Percentiles rank a stretch among this genome's conserved stretches.
phyloP scores from a whole-genome alignment of 2,329 filamentous ascomycete genomes.

The Xylariaceae sp. region DNA sequence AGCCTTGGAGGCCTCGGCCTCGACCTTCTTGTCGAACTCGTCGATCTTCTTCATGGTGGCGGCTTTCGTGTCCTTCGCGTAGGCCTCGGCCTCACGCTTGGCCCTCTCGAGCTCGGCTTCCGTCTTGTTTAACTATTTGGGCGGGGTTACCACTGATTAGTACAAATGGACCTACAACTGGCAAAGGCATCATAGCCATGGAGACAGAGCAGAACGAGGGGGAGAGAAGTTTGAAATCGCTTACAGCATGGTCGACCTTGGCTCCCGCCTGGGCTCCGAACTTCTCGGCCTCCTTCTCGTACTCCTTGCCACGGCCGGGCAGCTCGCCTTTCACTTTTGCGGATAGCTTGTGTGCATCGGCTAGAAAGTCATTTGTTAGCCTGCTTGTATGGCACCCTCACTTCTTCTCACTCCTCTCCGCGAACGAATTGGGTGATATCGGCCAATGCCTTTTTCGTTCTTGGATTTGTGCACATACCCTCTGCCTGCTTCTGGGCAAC shows the following conservation, averaged over 20 bases:
- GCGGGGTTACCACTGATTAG: neutral
- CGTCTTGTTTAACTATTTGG: conserved; percentile 55
- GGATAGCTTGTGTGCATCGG: conserved; percentile 67
- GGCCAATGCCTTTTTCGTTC: neutral
- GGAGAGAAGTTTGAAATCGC: conserved; percentile 30
- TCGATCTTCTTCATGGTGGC: conserved; percentile 69
- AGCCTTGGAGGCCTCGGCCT: conserved; percentile 71
- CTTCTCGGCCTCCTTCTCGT: conserved; percentile 59
- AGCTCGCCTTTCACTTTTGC: conserved; percentile 61
- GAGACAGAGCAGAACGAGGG: neutral
- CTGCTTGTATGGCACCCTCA: neutral
- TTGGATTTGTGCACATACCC: conserved; percentile 44
- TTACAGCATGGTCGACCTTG: conserved; percentile 64
- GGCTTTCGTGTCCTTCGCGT: conserved; percentile 58
- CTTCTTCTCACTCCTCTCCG: too few species aligned
- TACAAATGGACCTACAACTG: too few species aligned
- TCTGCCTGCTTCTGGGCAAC: conserved; percentile 82
- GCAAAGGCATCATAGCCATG: too few species aligned
- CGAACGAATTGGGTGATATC: neutral
- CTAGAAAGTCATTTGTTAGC: conserved; percentile 39
- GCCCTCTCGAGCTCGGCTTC: conserved; percentile 58
- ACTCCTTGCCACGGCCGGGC: conserved; percentile 56
- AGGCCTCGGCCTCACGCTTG: conserved; percentile 54
- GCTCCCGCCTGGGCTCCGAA: conserved; percentile 56
- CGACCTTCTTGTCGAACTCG: conserved; percentile 75